Base-by-base conservation (phyloP, 345 rosid genomes). In the Crucihimalaya himalaica region DNA sequence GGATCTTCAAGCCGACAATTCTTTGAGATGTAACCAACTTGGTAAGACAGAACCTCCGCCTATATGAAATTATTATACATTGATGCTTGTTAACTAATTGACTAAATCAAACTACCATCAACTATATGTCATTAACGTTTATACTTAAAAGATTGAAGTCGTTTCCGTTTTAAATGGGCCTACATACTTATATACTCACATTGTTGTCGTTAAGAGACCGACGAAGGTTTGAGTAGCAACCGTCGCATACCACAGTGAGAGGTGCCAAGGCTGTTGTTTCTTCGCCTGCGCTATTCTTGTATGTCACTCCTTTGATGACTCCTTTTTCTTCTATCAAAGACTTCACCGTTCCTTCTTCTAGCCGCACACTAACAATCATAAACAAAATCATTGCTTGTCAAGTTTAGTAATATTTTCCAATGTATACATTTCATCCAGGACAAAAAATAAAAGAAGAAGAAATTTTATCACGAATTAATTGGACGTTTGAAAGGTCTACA, bases 201-300 rank as follows among this genome's bases (percentile, higher is more conserved):
- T 64, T 82, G 10, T 81, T 83, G 8, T 78, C 76, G 63, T 64
- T 73, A 39, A 85, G 85, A 70, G 81, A 78, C 45, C 84, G 82
- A 14, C 81, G 84, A 46, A 85, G 79, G 51, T 82, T 83, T 2
- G 87, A 83, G 43, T 80, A 77, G 71, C 84, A 81, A 51, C 89
- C 89, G 18, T 85, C 87, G 25, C 87, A 85, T 5, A 85, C 87
- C 7, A 85, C 79, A 2, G 87, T 83, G 45, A 85, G 87, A 68
- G 89, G 84, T 48, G 87, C 84, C 53, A 51, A 80, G 6, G 82
- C 76, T n/a, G 43, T 58, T 39, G 60, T 68, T 66, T 78, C 85
- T 78, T 81, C 64, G 5, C 85, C 80, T 42, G 69, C 40, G 1
- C 48, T 63, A 28, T 70, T 80, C 55, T 80, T 85, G 72, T 85